phyloP scores from a whole-genome alignment of 768 basidiomycete genomes.

The Leccinum disarticulatum region DNA sequence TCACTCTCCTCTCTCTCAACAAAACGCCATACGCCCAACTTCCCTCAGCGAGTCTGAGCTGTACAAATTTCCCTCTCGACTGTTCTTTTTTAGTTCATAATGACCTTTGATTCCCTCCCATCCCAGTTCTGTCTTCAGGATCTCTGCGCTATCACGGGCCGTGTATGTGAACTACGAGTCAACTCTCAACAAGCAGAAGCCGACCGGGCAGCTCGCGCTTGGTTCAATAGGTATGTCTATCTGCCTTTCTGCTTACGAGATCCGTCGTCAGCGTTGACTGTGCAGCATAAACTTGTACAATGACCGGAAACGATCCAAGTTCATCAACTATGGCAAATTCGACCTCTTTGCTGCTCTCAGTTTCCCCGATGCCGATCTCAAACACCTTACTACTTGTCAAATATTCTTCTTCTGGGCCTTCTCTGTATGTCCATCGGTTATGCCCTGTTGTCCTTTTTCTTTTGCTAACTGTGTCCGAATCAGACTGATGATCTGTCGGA shows the following conservation, averaged over 20 bases:
- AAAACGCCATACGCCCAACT: constrained; percentile 1
- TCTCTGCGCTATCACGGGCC: constrained; percentile 36
- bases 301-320: constrained; percentile 34
- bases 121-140: constrained; percentile 37
- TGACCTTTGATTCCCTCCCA: constrained; percentile 35
- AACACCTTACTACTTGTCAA: constrained; percentile 37
- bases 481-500: constrained; percentile 40
- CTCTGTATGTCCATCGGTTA: constrained; percentile 27
- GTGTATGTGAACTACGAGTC: constrained; percentile 36
- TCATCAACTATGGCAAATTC: constrained; percentile 39
- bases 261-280: not conserved
- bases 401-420: constrained; percentile 42
- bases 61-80: constrained; percentile 17
- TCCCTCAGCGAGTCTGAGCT: constrained; percentile 30
- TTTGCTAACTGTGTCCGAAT: constrained; percentile 5
- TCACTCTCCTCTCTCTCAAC: constrained; percentile 8
- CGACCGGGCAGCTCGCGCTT: constrained; percentile 32
- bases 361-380: constrained; percentile 38
- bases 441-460: not conserved
- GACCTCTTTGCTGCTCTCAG: constrained; percentile 40
- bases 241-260: not conserved
- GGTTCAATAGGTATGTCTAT: constrained; percentile 34
- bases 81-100: constrained; percentile 20
- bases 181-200: constrained; percentile 35
- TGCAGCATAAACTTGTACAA: constrained; percentile 35